Evolutionary conservation across 2,329 filamentous ascomycete genomes (phyloP).

Genomic region (Pezicula carpinea): DNA sequence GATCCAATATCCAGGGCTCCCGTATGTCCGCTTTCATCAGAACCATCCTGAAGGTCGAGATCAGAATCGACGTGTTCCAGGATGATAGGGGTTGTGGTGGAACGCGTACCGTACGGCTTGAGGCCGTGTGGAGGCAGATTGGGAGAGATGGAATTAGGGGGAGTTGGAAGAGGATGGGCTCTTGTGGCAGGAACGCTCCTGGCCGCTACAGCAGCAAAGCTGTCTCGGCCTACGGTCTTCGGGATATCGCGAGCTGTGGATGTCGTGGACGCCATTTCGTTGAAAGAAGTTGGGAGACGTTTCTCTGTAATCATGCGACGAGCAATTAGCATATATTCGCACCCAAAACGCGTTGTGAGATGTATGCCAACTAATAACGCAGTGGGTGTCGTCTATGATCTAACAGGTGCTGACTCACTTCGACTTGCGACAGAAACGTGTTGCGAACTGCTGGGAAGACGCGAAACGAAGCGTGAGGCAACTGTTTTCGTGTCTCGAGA

Average conservation of each 20-base stretch:
- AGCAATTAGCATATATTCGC: slow-evolving; percentile 15
- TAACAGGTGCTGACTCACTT: slow-evolving; percentile 26
- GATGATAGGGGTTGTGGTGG: slow-evolving; percentile 29
- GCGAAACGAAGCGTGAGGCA: slow-evolving; percentile 20
- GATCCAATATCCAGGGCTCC: slow-evolving; percentile 18
- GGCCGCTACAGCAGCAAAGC: slow-evolving; percentile 69
- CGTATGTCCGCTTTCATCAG: slow-evolving; percentile 37
- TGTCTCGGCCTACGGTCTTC: slow-evolving; percentile 58
- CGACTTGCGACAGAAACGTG: slow-evolving; percentile 29
- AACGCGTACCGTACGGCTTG: slow-evolving; percentile 51
- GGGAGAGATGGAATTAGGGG: slow-evolving; percentile 92
- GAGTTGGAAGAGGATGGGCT: slow-evolving; percentile 72
- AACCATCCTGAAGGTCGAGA: slow-evolving; percentile 73
- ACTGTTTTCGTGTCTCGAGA: slow-evolving; percentile 15
- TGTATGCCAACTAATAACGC: background rate
- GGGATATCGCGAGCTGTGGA: slow-evolving; percentile 61
- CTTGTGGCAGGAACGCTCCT: slow-evolving; percentile 51
- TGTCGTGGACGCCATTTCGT: slow-evolving; percentile 61
- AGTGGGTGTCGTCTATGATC: background rate
- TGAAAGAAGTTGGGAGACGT: slow-evolving; percentile 20
- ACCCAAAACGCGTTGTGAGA: slow-evolving; percentile 11
- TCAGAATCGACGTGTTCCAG: slow-evolving; percentile 76
- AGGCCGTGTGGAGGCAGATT: slow-evolving; percentile 77
- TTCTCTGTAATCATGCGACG: slow-evolving; percentile 29
- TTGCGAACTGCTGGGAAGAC: slow-evolving; percentile 17